Percentiles rank a stretch among this genome's conserved stretches.
Conservation (phyloP, 805 yeast genomes). For the Kluyveromyces wickerhamii region DNA sequence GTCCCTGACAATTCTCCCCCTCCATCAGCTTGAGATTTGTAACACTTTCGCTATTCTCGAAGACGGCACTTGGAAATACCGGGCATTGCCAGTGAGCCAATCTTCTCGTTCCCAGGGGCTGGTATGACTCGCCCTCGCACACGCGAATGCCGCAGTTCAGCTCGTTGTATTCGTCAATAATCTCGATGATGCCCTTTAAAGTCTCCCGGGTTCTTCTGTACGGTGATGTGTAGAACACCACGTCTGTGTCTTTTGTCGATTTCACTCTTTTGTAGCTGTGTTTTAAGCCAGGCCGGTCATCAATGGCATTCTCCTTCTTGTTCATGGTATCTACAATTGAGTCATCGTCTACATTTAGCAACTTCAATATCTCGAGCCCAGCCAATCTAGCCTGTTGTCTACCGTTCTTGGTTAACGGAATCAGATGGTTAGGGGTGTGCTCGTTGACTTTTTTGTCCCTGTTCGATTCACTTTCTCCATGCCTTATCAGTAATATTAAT, state of each 20-base stretch:
- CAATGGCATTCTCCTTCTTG: constrained; percentile 14
- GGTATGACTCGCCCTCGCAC: constrained; percentile 16
- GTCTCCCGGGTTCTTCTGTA: constrained; percentile 81
- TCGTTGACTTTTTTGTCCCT: constrained; percentile 75
- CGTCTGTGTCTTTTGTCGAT: constrained; percentile 39
- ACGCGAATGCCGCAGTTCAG: constrained; percentile 19
- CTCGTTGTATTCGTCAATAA: constrained; percentile 35
- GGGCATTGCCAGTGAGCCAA: constrained; percentile 25
- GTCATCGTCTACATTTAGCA: constrained; percentile 22
- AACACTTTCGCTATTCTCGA: constrained; percentile 16
- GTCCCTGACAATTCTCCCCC: constrained; percentile 7
- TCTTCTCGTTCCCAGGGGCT: constrained; percentile 21
- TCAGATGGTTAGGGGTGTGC: constrained; percentile 70
- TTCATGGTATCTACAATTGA: constrained; percentile 14
- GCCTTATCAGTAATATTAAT: constrained; percentile 73
- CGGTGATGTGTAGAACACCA: constrained; percentile 81
- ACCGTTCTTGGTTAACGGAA: constrained; percentile 66
- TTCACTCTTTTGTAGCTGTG: constrained; percentile 29
- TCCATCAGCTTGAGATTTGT: constrained; percentile 11
- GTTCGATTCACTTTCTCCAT: constrained; percentile 91
- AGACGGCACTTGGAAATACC: constrained; percentile 21
- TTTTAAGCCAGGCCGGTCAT: constrained; percentile 12
- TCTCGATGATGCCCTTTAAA: constrained; percentile 57
- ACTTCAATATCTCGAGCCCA: constrained; percentile 39
- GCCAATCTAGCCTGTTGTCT: constrained; percentile 55